Evolutionary conservation across 257 asterid species (phyloP), one percentile per base, ranked within the genome.

Genomic region (Marsdenia floribunda): DNA sequence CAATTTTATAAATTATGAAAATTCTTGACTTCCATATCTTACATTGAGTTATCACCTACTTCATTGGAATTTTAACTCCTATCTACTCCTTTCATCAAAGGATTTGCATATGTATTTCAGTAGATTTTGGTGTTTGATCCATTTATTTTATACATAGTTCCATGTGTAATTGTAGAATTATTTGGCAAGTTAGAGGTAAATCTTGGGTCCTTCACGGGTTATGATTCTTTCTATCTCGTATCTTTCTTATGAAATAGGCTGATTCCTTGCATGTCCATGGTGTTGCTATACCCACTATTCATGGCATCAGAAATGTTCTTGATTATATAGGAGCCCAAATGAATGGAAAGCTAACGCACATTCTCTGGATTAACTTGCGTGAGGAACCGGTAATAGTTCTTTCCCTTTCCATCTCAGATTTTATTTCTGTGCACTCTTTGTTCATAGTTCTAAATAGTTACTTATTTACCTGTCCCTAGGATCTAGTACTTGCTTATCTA

Each of bases 261-360:
- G 85, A 75, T 78, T 87, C 90, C 16, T 81, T 88, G 79, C 97
- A 91, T 77, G 98, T 94, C 75, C 97, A 92, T 69, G 97, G 98
- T 60, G 98, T 92, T 85, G 98, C 98, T 78, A 94, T 94, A 77
- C 97, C 98, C 19, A 92, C 97, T 26, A 86, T 80, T 82, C 96
- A 90, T 76, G 98, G 98, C 78, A 94, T 94, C 80, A 89, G 85
- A 44, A 92, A 94, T 85, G 97, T 94, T 83, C 98, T 94, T 67
- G 82, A 87, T 77, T 88, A 89, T 86, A 94, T 94, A 81, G 91
- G 96, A 72, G 86, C 94, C 78, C 85, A 90, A 82, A 74, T 80
- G 66, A 83, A 79, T 35, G 90, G 91, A 80, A 90, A 85, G 74
- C 85, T 80, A 57, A 85, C 83, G 77, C 95, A 83, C 77, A 85